phyloP scores from a whole-genome alignment of 805 yeast genomes.

The Saturnispora mendoncae region DNA sequence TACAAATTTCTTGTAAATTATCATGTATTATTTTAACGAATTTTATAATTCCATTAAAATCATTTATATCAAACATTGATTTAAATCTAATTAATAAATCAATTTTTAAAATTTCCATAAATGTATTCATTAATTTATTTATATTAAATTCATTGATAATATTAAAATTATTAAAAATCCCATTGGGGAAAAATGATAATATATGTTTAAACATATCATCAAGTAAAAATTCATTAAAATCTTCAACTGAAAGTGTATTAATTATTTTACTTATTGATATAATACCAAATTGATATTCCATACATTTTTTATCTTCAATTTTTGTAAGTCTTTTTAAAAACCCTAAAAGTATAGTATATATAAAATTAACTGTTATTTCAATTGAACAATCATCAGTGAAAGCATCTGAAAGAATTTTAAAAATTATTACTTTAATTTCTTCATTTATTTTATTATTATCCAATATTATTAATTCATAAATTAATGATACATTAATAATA shows the following conservation, averaged over 20 bases:
- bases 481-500: conserved; percentile 3
- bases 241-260: background rate
- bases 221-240: background rate
- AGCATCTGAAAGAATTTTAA: background rate
- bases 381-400: background rate
- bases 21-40: background rate
- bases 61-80: background rate
- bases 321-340: background rate
- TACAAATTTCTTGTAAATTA: background rate
- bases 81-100: background rate
- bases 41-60: background rate
- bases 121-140: background rate
- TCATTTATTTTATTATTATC: background rate
- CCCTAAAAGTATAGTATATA: background rate
- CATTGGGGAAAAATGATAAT: background rate
- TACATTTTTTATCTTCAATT: background rate
- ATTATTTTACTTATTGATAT: background rate
- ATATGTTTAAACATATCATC: background rate
- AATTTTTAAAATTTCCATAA: background rate
- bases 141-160: background rate
- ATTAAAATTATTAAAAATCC: background rate
- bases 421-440: background rate
- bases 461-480: background rate
- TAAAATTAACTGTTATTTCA: background rate
- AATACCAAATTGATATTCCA: background rate